A percentile compares a stretch with the other conserved stretches of the same genome.
Evolutionary conservation across 2,329 filamentous ascomycete species (phyloP).

Genomic region (Pseudogymnoascus sp.): DNA sequence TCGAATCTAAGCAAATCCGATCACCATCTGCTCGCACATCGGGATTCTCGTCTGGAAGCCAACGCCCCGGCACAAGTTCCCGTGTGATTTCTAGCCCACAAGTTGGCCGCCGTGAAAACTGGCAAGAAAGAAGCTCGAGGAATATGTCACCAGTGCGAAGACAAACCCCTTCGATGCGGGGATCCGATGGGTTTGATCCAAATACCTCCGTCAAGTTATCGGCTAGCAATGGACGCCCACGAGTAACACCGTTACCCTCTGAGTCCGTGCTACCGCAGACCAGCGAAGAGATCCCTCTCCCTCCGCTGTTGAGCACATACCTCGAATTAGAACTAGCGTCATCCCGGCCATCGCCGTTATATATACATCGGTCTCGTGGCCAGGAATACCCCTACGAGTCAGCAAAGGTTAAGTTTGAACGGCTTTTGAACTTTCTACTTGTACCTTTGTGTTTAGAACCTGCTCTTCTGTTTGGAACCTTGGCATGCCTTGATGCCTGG

Average conservation of each 20-base stretch:
- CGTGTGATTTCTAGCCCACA: conserved; percentile 7
- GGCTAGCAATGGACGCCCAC: conserved; percentile 14
- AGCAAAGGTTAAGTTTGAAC: conserved; percentile 83
- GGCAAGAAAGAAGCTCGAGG: neutral
- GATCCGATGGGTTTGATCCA: conserved; percentile 25
- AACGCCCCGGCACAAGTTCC: neutral
- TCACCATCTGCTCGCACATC: conserved; percentile 17
- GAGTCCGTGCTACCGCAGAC: conserved; percentile 34
- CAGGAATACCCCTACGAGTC: conserved; percentile 76
- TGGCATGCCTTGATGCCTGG: conserved; percentile 94
- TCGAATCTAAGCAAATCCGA: conserved; percentile 3
- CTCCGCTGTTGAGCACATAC: conserved; percentile 61
- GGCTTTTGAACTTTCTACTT: conserved; percentile 80
- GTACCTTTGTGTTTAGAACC: conserved; percentile 77
- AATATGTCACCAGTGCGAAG: conserved; percentile 23
- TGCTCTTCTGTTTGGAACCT: conserved; percentile 76
- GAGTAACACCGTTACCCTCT: conserved; percentile 20
- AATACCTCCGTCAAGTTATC: conserved; percentile 17
- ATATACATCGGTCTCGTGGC: conserved; percentile 53
- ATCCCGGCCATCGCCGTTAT: conserved; percentile 56
- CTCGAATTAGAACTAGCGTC: conserved; percentile 59
- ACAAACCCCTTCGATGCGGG: conserved; percentile 16
- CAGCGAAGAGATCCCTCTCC: conserved; percentile 48
- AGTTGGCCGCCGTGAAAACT: neutral
- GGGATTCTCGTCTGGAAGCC: neutral